Evolutionary conservation across 2,329 filamentous ascomycete species (phyloP), one percentile per base, ranked within the genome.

Genomic region (Coniochaeta sp.): DNA sequence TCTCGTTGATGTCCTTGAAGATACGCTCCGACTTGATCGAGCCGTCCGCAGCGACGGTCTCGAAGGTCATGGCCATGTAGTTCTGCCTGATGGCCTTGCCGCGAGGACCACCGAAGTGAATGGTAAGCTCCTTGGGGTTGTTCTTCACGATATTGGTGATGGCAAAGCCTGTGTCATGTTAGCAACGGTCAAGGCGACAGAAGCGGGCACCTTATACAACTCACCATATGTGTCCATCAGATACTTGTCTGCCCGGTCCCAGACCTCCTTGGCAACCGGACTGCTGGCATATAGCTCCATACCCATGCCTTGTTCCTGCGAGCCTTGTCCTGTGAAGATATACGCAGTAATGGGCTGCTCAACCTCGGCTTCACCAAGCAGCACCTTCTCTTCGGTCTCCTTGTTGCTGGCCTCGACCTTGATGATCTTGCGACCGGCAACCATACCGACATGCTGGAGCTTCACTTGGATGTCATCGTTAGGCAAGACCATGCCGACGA

Each of bases 11-110:
- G 70, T 96, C 93, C 81, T 99, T 98, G 85, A 99, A 99, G 72
- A 99, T 99, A 78, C 93, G 96, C 82, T 99, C 95, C 0, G 95
- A 97, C 77, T 97, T 98, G 79, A 96, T 92, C 38, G 86, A 86
- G 28, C 95, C 95, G 73, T 99, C 95, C 1, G 90, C 80, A 62
- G 89, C 89, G 59, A 99, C 92, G n/a, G 93, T 96, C 80, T 99
- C 95, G 76, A 98, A 99, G 56, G 93, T 98, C 95, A 99, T 99
- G 62, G 93, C 88, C 89, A 98, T 98, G 81, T 99, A 99, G 78
- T 99, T 99, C 72, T 96, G 89, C 64, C 95, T 91, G 68, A 99
- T 99, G 58, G 91, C 92, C 79, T 98, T 99, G 72, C 95, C 95
- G 62, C 91, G 90, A 63, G 95, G 92, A 57, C 95, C 95, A 79